Percentiles rank a stretch among this genome's conserved stretches.
Evolutionary conservation across 768 basidiomycete genomes (phyloP).

Genomic region (Tricholoma bakamatsutake): DNA sequence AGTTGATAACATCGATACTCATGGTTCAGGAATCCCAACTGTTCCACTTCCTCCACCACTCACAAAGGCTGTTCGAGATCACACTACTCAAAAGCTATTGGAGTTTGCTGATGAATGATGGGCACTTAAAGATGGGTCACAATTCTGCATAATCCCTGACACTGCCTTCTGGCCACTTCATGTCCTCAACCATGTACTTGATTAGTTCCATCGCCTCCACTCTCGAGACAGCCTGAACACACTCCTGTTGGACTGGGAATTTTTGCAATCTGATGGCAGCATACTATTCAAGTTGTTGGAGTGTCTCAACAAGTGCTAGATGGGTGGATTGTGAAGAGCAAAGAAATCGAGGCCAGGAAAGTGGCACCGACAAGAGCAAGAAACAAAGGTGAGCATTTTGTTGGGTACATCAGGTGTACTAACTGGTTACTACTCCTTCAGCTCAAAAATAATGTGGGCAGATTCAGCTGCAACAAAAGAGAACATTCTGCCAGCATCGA

Average conservation of each 20-base stretch:
- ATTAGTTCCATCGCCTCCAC: conserved; percentile 3
- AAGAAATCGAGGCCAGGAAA: background rate
- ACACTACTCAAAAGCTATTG: background rate
- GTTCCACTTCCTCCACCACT: conserved; percentile 1
- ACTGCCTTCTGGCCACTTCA: conserved; percentile 2
- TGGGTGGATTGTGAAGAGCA: background rate
- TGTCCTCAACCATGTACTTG: background rate
- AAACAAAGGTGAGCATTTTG: conserved; percentile 3
- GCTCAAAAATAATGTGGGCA: background rate
- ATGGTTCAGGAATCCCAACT: background rate
- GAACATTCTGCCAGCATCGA: background rate
- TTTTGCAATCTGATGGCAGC: background rate
- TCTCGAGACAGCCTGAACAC: background rate
- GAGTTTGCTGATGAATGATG: background rate
- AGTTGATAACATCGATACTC: background rate
- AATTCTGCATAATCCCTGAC: background rate
- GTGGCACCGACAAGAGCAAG: conserved; percentile 3
- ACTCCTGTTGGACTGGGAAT: background rate
- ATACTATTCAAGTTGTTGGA: background rate
- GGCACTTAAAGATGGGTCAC: background rate
- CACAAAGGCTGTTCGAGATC: background rate
- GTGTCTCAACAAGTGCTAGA: conserved; percentile 2
- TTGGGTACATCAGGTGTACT: background rate
- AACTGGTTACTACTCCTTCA: background rate
- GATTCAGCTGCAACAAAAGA: background rate